Conservation (phyloP, 768 basidiomycete species). For the Termitomyces sp. region DNA sequence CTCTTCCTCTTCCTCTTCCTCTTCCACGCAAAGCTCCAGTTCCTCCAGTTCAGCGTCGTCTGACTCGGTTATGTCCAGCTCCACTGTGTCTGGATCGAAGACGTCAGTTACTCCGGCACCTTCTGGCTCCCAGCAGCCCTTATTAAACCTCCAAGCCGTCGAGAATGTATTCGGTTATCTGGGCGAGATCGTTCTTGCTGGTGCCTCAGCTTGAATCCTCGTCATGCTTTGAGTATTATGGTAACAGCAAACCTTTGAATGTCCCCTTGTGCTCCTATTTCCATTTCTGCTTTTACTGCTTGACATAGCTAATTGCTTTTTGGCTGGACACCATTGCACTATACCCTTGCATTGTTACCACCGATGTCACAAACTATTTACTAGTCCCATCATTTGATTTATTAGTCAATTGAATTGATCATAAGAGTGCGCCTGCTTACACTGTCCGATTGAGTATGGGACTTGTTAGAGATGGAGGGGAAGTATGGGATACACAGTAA, state of each 20-base stretch:
- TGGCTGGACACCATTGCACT: background rate
- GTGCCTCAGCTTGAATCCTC: slow-evolving; percentile 10
- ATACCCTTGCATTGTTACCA: background rate
- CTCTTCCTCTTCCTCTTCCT: slow-evolving; percentile 23
- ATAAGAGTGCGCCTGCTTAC: no score
- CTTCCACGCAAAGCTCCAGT: slow-evolving; percentile 19
- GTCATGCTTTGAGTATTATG: background rate
- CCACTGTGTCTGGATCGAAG: slow-evolving; percentile 1
- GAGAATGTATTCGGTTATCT: slow-evolving; percentile 32
- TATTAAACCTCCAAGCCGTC: slow-evolving; percentile 29
- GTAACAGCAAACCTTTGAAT: background rate
- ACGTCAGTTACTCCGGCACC: slow-evolving; percentile 2
- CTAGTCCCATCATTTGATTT: background rate
- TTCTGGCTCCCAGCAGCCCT: slow-evolving; percentile 14
- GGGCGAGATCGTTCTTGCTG: slow-evolving; percentile 28
- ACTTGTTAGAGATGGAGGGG: no score
- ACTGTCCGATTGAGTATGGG: no score
- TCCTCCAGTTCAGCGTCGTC: slow-evolving; percentile 17
- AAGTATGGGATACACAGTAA: no score
- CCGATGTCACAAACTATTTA: background rate
- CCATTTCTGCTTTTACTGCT: background rate
- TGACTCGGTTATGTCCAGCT: slow-evolving; percentile 12
- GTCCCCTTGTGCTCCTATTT: background rate
- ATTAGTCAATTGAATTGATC: background rate
- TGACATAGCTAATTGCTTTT: background rate